phyloP scores from a whole-genome alignment of 2,329 filamentous ascomycete species.

The Ophiosphaerella herpotricha region DNA sequence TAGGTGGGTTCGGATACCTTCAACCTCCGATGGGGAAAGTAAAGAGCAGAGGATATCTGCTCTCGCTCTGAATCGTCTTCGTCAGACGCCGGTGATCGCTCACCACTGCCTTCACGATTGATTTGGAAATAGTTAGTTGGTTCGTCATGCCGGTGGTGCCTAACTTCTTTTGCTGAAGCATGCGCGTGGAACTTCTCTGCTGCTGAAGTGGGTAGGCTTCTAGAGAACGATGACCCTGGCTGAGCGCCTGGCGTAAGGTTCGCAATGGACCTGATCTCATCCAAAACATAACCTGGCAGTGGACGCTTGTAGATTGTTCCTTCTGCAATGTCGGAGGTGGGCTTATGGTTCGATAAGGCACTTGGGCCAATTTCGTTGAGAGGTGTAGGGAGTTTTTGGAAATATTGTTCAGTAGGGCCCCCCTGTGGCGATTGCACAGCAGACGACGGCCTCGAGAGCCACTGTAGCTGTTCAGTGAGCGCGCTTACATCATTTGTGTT shows the following conservation, averaged over 20 bases:
- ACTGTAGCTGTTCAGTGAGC: constrained; percentile 24
- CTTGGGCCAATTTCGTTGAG: constrained; percentile 10
- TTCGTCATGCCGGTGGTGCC: constrained; percentile 26
- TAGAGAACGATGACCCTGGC: constrained; percentile 56
- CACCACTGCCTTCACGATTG: constrained; percentile 20
- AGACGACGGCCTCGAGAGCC: constrained; percentile 30
- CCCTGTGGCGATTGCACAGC: constrained; percentile 30
- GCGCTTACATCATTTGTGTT: constrained; percentile 13
- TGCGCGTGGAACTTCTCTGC: constrained; percentile 40
- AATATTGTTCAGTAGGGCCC: constrained; percentile 32
- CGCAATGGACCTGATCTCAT: constrained; percentile 62
- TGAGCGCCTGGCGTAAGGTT: constrained; percentile 55
- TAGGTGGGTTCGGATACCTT: constrained; percentile 45
- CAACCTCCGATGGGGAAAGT: constrained; percentile 73
- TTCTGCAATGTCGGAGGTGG: constrained; percentile 1
- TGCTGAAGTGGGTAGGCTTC: constrained; percentile 51
- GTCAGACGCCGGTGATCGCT: constrained; percentile 45
- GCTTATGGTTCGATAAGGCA: constrained; percentile 2
- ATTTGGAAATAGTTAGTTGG: constrained; percentile 37
- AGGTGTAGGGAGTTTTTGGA: constrained; percentile 24
- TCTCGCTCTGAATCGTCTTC: constrained; percentile 73
- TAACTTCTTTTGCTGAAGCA: constrained; percentile 17
- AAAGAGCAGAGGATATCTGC: constrained; percentile 84
- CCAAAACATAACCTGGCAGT: constrained; percentile 57
- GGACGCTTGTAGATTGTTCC: constrained; percentile 14